Percentiles rank a stretch among this genome's conserved stretches.
These are phyloP conservation scores for Trichosporon inkin DNA, from an alignment of 1,284 basidiomycete genomes.

Conservation along the genomic window DNA sequence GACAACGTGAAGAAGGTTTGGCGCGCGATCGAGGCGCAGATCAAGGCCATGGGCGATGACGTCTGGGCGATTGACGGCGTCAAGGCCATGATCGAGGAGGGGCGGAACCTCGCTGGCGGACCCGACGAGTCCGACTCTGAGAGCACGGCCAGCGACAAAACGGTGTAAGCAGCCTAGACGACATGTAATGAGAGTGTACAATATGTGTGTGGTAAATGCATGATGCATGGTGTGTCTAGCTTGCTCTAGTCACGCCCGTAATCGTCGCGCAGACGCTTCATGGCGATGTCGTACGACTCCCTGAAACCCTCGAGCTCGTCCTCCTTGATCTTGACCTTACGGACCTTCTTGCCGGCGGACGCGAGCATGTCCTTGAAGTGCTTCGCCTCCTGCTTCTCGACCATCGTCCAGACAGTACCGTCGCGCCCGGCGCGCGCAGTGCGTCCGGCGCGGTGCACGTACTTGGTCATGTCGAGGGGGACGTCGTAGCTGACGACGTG, in stretches of 20 bases:
- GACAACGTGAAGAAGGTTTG: conserved; percentile 14
- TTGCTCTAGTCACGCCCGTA: conserved; percentile 26
- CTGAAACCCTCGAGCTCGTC: conserved; percentile 60
- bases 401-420: conserved; percentile 88
- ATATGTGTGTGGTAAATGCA: neutral
- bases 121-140: neutral
- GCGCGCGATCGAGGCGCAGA: conserved; percentile 11
- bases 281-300: conserved; percentile 59
- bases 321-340: conserved; percentile 68
- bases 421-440: conserved; percentile 84
- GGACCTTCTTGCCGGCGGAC: conserved; percentile 66
- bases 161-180: neutral
- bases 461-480: conserved; percentile 95
- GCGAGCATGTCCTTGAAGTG: conserved; percentile 84
- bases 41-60: neutral
- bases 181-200: neutral
- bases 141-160: neutral
- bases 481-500: conserved; percentile 93
- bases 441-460: conserved; percentile 91
- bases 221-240: conserved; percentile 3
- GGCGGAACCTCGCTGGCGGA: conserved; percentile 12
- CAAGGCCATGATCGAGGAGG: conserved; percentile 15
- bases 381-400: conserved; percentile 92
- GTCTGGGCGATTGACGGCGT: conserved; percentile 1
- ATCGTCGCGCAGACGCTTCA: conserved; percentile 32